Evolutionary conservation across 306 rosid species (phyloP).

Genomic region (Delonix regia): DNA sequence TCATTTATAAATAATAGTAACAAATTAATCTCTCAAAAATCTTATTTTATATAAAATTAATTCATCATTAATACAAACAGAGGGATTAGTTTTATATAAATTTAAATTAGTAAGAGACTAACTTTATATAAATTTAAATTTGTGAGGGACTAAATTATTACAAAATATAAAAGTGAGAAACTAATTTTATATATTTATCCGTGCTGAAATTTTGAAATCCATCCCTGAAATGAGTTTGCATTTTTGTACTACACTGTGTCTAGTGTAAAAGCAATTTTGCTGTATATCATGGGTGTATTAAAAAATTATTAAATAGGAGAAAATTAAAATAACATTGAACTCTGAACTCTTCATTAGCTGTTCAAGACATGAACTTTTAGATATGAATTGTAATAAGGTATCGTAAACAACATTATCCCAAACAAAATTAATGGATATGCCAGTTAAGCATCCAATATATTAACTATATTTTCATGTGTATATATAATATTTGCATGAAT

Average conservation of each 20-base stretch:
- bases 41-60: no score
- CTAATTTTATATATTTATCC: no score
- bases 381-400: background rate
- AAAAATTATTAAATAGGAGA: background rate
- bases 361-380: background rate
- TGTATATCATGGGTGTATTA: background rate
- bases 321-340: background rate
- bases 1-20: no score
- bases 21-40: no score
- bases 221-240: background rate
- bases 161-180: no score
- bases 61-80: no score
- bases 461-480: background rate
- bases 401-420: background rate
- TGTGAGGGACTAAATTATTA: no score
- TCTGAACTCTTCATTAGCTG: background rate
- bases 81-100: no score
- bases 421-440: background rate
- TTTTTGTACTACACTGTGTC: background rate
- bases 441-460: slow-evolving; percentile 4
- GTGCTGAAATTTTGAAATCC: no score
- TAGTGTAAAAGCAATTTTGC: background rate
- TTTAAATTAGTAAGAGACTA: no score
- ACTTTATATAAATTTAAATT: no score
- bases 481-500: background rate